phyloP scores from a whole-genome alignment of 306 rosid genomes.

The Morella rubra region DNA sequence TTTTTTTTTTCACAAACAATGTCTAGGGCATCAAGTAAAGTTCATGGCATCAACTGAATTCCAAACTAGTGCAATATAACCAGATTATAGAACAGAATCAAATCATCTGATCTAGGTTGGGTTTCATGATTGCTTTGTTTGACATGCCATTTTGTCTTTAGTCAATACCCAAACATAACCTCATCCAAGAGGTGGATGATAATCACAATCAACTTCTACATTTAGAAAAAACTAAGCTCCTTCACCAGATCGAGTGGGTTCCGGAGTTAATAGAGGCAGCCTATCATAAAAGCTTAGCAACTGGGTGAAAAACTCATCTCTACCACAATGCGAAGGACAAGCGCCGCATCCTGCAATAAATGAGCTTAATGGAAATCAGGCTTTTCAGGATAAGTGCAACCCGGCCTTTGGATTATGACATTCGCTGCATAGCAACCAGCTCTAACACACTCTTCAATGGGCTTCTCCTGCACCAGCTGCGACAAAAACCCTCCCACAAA shows the following conservation, averaged over 20 bases:
- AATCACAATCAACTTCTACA: not conserved
- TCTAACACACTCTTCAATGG: conserved; percentile 73
- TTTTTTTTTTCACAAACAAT: too few species aligned
- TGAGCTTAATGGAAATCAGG: conserved; percentile 56
- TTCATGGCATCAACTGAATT: too few species aligned
- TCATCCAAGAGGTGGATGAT: not conserved
- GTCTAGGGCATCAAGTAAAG: too few species aligned
- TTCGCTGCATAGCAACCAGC: conserved; percentile 90
- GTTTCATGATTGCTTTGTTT: too few species aligned
- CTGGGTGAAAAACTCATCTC: not conserved
- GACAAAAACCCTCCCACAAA: conserved; percentile 97
- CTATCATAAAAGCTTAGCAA: conserved; percentile 1
- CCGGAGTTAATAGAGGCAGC: conserved; percentile 4
- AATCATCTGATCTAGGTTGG: too few species aligned
- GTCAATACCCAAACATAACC: too few species aligned
- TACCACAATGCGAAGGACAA: not conserved
- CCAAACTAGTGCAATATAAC: too few species aligned
- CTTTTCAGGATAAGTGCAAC: conserved; percentile 93
- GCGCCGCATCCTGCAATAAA: conserved; percentile 3
- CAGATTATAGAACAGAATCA: too few species aligned
- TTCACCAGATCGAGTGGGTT: conserved; percentile 19
- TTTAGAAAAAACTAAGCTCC: conserved; percentile 14
- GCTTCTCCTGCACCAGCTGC: conserved; percentile 71
- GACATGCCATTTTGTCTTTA: too few species aligned
- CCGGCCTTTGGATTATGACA: conserved; percentile 88